Evolutionary conservation across 1,139 yeast species (phyloP).

Genomic region (Zygosaccharomyces pseudobailii): DNA sequence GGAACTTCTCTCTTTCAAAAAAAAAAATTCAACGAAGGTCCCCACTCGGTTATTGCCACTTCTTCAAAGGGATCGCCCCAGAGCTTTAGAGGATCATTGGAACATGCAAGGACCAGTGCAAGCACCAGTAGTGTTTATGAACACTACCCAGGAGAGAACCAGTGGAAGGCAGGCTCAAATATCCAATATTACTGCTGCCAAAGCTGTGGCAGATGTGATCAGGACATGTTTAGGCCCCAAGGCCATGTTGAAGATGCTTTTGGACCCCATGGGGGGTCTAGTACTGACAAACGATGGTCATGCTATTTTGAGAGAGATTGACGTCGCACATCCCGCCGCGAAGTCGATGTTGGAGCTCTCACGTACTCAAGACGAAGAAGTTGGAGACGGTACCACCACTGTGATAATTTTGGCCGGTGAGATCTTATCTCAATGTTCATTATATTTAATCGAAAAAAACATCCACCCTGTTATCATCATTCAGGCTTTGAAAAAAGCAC

Average conservation of each 20-base stretch:
- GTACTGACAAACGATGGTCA: slow-evolving; percentile 98
- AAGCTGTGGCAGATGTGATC: slow-evolving; percentile 95
- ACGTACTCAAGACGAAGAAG: slow-evolving; percentile 98
- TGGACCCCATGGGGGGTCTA: slow-evolving; percentile 99
- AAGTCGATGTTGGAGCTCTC: slow-evolving; percentile 96
- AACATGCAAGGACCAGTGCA: slow-evolving; percentile 43
- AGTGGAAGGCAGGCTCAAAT: slow-evolving; percentile 97
- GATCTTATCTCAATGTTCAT: slow-evolving; percentile 90
- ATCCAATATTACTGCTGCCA: slow-evolving; percentile 96
- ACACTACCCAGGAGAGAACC: slow-evolving; percentile 89
- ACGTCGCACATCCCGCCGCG: slow-evolving; percentile 96
- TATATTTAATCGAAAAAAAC: slow-evolving; percentile 81
- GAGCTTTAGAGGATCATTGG: neutral
- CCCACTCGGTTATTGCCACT: neutral
- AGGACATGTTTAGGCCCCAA: slow-evolving; percentile 98
- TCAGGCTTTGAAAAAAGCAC: slow-evolving; percentile 88
- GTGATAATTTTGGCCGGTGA: slow-evolving; percentile 96
- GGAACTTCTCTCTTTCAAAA: neutral
- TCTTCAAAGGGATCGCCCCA: neutral
- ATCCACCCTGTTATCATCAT: slow-evolving; percentile 96
- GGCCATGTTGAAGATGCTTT: slow-evolving; percentile 96
- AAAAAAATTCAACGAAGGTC: neutral
- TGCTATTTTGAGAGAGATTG: slow-evolving; percentile 83
- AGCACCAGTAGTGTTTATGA: slow-evolving; percentile 71
- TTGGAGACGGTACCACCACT: slow-evolving; percentile 97